Evolutionary conservation across 116 monocot species (phyloP).

Genomic region (Posidonia oceanica): DNA sequence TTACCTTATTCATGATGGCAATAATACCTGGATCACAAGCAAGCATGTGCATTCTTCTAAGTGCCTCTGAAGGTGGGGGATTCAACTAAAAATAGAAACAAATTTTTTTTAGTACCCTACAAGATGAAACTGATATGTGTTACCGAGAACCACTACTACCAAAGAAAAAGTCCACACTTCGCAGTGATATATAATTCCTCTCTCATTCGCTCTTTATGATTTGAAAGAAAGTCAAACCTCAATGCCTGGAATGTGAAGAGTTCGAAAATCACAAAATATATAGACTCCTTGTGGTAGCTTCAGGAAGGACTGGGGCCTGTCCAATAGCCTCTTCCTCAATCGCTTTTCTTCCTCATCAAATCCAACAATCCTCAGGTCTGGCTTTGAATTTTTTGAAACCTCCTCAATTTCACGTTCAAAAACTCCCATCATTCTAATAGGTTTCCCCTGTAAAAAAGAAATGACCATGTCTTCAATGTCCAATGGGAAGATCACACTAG

Average conservation of each 20-base stretch:
- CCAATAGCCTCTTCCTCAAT: slow-evolving; percentile 34
- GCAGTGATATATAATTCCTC: neutral
- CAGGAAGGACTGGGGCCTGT: slow-evolving; percentile 20
- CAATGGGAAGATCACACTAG: no score
- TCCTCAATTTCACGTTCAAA: slow-evolving; percentile 73
- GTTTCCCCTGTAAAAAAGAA: slow-evolving; percentile 47
- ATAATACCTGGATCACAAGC: slow-evolving; percentile 94
- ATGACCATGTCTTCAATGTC: neutral
- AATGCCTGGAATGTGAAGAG: slow-evolving; percentile 81
- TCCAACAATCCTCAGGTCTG: slow-evolving; percentile 66
- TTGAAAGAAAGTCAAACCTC: slow-evolving; percentile 39
- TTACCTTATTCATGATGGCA: slow-evolving; percentile 97
- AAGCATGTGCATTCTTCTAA: slow-evolving; percentile 96
- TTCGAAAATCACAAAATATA: slow-evolving; percentile 76
- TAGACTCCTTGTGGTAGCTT: slow-evolving; percentile 76
- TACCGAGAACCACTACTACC: no score
- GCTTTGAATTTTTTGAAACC: slow-evolving; percentile 48
- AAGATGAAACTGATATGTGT: no score
- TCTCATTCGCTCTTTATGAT: neutral
- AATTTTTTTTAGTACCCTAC: neutral
- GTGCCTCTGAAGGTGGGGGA: slow-evolving; percentile 80
- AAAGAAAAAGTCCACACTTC: neutral
- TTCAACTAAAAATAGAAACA: slow-evolving; percentile 40
- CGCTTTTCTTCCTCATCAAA: slow-evolving; percentile 96
- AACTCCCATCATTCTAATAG: slow-evolving; percentile 93